Percentiles rank a stretch among this genome's conserved stretches.
phyloP scores from a whole-genome alignment of 129 eudicot genomes.

The Dittrichia graveolens region DNA sequence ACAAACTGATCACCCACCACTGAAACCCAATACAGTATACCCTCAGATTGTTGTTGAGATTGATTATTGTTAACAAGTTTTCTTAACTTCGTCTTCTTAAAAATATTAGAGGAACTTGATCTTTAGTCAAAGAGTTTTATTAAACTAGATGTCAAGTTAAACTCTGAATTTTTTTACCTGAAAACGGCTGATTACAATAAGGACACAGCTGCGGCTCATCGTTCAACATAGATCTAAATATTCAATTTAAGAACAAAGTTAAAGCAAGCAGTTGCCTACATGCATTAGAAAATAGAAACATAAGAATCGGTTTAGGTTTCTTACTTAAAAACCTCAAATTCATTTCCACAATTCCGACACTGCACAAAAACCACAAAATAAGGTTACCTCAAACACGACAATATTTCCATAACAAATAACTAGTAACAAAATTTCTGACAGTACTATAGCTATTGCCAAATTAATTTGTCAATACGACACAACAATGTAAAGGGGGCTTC shows the following conservation, averaged over 20 bases:
- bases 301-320: constrained; percentile 29
- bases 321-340: constrained; percentile 84
- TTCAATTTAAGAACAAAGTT: constrained; percentile 12
- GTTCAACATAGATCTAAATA: constrained; percentile 64
- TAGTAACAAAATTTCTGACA: neutral
- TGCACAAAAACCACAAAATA: constrained; percentile 43
- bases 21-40: constrained; percentile 42
- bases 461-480: neutral
- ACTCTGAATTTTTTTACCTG: constrained; percentile 52
- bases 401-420: constrained; percentile 19
- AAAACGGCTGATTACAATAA: constrained; percentile 80
- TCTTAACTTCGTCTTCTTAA: no score
- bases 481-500: no score
- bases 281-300: neutral
- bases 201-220: constrained; percentile 81
- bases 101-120: neutral
- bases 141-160: neutral
- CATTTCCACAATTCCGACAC: constrained; percentile 89
- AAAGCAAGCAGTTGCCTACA: neutral
- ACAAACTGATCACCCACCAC: constrained; percentile 75
- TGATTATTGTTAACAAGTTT: no score
- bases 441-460: neutral
- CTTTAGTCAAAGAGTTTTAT: neutral
- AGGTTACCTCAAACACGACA: constrained; percentile 2
- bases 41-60: no score